A percentile compares a stretch with the other conserved stretches of the same genome.
Conservation (phyloP, 1,284 basidiomycete species). For the Trametes versicolor region DNA sequence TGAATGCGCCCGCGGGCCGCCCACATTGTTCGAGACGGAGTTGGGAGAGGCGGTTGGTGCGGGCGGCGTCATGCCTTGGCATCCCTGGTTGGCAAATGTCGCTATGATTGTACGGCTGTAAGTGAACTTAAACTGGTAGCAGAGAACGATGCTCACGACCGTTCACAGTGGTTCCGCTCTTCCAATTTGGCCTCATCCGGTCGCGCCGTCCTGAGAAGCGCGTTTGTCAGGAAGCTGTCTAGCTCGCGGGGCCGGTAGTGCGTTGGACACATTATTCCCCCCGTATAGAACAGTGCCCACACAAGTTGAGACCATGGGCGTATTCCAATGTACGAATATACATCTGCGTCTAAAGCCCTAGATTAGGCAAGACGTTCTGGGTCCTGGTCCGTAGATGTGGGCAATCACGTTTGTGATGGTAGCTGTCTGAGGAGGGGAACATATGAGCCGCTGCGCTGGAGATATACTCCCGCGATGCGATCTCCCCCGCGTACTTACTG, state of each 20-base stretch:
- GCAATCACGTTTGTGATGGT: slow-evolving; percentile 37
- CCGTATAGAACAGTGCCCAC: neutral
- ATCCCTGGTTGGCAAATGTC: slow-evolving; percentile 5
- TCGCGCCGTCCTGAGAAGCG: neutral
- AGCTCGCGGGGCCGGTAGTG: neutral
- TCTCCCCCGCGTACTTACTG: slow-evolving; percentile 9
- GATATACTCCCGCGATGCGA: slow-evolving; percentile 20
- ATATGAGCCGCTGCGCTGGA: slow-evolving; percentile 13
- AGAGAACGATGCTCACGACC: neutral
- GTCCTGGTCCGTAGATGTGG: slow-evolving; percentile 1
- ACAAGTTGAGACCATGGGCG: neutral
- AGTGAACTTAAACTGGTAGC: neutral
- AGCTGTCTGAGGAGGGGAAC: slow-evolving; percentile 16
- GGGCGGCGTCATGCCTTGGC: slow-evolving; percentile 5
- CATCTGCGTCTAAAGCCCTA: slow-evolving; percentile 5
- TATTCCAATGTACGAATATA: neutral
- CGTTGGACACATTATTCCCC: neutral
- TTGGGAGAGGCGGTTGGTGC: neutral
- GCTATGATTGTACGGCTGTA: neutral
- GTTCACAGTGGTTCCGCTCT: neutral
- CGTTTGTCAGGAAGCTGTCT: neutral
- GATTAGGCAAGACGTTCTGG: slow-evolving; percentile 7
- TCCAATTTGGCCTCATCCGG: neutral
- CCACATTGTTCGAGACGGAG: neutral
- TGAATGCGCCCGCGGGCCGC: neutral